Conservation (phyloP, 169 alveolate genomes). For the Eimeria tenella region DNA sequence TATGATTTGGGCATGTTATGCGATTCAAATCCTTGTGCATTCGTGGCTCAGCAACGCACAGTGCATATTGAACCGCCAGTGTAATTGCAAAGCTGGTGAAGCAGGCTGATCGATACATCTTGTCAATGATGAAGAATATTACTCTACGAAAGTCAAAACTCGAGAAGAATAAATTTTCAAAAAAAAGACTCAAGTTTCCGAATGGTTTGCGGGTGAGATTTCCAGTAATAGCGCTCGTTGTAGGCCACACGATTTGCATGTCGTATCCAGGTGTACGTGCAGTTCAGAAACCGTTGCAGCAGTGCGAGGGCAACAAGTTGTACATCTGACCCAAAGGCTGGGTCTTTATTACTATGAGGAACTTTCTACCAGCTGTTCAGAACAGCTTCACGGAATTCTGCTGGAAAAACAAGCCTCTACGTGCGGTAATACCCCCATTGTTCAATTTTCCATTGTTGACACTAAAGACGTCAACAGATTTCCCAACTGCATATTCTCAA, state of each 20-base stretch:
- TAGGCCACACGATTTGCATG: neutral
- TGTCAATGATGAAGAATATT: neutral
- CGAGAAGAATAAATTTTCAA: neutral
- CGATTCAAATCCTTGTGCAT: slow-evolving; percentile 22
- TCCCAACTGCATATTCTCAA: too few species aligned
- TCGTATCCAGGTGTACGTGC: neutral
- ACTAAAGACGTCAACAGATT: too few species aligned
- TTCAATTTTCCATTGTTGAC: too few species aligned
- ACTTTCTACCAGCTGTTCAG: too few species aligned
- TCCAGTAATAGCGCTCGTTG: neutral
- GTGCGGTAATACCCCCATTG: too few species aligned
- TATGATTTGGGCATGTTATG: slow-evolving; percentile 42
- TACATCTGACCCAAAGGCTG: too few species aligned
- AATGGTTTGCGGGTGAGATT: neutral
- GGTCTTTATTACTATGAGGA: too few species aligned
- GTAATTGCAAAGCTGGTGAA: neutral
- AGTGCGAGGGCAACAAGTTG: neutral
- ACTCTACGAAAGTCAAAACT: neutral
- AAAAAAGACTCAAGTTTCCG: neutral
- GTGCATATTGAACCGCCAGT: neutral
- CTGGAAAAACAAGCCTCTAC: too few species aligned
- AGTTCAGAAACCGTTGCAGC: neutral
- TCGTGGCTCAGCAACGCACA: slow-evolving; percentile 32
- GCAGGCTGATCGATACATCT: neutral
- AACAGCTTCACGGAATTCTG: too few species aligned